A percentile compares a stretch with the other conserved stretches of the same genome.
These are phyloP conservation scores for Aspergillus texensis DNA, from an alignment of 2,329 filamentous ascomycete genomes.

Conservation along the genomic window DNA sequence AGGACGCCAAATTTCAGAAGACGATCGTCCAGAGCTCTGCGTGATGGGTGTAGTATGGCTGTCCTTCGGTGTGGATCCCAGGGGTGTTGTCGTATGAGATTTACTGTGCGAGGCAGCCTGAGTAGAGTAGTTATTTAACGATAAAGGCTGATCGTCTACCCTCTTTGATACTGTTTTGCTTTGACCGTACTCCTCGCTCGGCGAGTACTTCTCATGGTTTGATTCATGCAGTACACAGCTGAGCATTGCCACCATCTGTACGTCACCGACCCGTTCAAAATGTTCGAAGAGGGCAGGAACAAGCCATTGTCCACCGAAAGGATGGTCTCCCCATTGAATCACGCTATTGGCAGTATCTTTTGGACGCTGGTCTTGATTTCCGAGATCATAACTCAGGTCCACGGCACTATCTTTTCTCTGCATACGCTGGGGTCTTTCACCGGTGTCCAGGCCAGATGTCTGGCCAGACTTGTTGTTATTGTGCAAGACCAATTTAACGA, in stretches of 20 bases:
- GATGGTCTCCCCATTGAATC: conserved; percentile 61
- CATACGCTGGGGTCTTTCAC: conserved; percentile 62
- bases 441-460: conserved; percentile 61
- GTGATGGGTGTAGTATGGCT: conserved; percentile 30
- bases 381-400: conserved; percentile 33
- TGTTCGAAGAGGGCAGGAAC: conserved; percentile 61
- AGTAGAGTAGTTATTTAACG: conserved; percentile 51
- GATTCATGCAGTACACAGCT: conserved; percentile 61
- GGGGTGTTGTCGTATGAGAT: conserved; percentile 40
- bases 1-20: conserved; percentile 53
- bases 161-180: conserved; percentile 35
- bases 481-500: conserved; percentile 75
- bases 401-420: conserved; percentile 37
- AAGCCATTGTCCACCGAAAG: conserved; percentile 59
- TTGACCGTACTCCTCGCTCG: conserved; percentile 20
- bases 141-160: conserved; percentile 48
- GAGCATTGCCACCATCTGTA: conserved; percentile 68
- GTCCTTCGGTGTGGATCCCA: conserved; percentile 38
- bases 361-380: conserved; percentile 35
- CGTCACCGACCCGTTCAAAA: conserved; percentile 62
- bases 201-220: conserved; percentile 43
- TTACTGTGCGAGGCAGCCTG: conserved; percentile 45
- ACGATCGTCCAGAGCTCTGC: conserved; percentile 55
- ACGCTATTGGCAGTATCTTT: conserved; percentile 46
- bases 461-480: conserved; percentile 74